Evolutionary conservation across 768 basidiomycete species (phyloP).

Genomic region (Tremella yokohamensis): DNA sequence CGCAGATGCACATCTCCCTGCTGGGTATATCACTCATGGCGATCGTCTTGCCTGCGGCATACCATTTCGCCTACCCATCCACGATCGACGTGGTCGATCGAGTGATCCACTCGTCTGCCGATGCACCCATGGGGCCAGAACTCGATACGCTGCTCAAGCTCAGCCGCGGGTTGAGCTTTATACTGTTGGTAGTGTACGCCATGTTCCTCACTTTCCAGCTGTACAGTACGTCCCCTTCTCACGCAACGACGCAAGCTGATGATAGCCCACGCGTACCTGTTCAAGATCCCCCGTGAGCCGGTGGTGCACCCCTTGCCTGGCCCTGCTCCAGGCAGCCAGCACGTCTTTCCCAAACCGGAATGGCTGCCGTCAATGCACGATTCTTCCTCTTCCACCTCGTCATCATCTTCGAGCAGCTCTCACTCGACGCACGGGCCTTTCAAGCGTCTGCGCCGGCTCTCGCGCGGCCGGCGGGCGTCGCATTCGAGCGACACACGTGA

Average conservation of each 20-base stretch:
- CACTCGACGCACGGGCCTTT: conserved; percentile 14
- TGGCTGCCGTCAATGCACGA: conserved; percentile 41
- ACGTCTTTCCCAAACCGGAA: conserved; percentile 44
- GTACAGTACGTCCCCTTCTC: conserved; percentile 23
- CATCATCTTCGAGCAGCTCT: conserved; percentile 17
- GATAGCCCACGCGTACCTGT: conserved; percentile 33
- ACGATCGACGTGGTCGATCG: conserved; percentile 25
- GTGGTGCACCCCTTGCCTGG: conserved; percentile 35
- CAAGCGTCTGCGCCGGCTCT: conserved; percentile 28
- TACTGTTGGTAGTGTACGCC: conserved; percentile 55
- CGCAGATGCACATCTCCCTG: conserved; percentile 50
- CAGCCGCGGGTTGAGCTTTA: conserved; percentile 56
- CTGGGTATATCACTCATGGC: conserved; percentile 49
- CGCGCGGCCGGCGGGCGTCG: conserved; percentile 4
- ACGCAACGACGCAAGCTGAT: conserved; percentile 1
- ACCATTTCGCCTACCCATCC: conserved; percentile 28
- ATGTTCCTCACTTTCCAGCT: conserved; percentile 45
- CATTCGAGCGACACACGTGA: no score
- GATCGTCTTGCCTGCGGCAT: conserved; percentile 51
- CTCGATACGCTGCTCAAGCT: conserved; percentile 54
- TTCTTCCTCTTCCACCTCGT: conserved; percentile 22
- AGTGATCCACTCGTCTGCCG: conserved; percentile 8
- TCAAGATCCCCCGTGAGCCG: conserved; percentile 27
- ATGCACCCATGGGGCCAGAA: conserved; percentile 52
- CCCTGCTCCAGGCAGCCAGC: conserved; percentile 28